Evolutionary conservation across 331 rosid species (phyloP).

Genomic region (Saraca asoca): DNA sequence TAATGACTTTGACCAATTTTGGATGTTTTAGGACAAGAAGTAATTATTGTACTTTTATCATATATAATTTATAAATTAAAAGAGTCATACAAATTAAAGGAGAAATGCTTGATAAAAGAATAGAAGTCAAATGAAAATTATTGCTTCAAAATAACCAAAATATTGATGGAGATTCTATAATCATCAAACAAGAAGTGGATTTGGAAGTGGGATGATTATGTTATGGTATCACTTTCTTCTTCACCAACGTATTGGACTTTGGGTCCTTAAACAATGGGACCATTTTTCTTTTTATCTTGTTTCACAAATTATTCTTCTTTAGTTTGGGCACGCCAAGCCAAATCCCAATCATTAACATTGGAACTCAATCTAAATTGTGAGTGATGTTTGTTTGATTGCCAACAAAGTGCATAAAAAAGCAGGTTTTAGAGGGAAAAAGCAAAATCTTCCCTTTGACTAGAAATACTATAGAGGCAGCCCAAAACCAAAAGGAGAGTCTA

Average conservation of each 20-base stretch:
- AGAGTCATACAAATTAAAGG: neutral
- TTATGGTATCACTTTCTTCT: slow-evolving; percentile 12
- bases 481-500: neutral
- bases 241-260: neutral
- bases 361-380: neutral
- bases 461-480: neutral
- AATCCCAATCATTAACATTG: slow-evolving; percentile 40
- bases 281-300: neutral
- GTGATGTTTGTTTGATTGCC: slow-evolving; percentile 32
- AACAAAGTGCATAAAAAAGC: slow-evolving; percentile 26
- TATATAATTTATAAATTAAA: no score
- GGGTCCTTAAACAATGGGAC: neutral
- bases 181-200: slow-evolving; percentile 21
- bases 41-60: no score
- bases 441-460: neutral
- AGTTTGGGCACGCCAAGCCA: slow-evolving; percentile 46
- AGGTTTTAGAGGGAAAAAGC: neutral
- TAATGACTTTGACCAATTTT: no score
- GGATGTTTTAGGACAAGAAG: no score
- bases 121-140: neutral
- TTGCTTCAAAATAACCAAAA: neutral
- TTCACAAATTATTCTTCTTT: neutral
- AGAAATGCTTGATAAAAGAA: neutral
- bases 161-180: slow-evolving; percentile 13
- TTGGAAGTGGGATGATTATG: slow-evolving; percentile 29